These are phyloP conservation scores for Russula emetica DNA, from an alignment of 768 basidiomycete genomes.

Conservation along the genomic window DNA sequence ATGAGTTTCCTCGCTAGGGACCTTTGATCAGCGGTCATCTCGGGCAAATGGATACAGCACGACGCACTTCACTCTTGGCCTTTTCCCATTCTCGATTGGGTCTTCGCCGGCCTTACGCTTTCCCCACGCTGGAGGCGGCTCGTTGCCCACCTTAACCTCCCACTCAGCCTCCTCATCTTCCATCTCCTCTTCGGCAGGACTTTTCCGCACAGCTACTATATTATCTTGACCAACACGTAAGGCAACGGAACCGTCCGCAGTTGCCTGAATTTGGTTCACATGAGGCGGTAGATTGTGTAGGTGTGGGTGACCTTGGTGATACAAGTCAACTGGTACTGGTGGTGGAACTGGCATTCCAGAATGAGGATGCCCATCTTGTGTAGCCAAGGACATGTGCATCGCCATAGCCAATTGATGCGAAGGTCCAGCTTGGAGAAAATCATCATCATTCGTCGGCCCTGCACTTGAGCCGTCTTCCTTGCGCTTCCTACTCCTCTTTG, in stretches of 20 bases:
- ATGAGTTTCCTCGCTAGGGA: conserved; percentile 1
- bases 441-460: conserved; percentile 25
- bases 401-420: conserved; percentile 23
- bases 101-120: conserved; percentile 51
- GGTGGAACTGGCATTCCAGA: conserved; percentile 17
- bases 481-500: conserved; percentile 38
- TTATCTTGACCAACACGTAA: conserved; percentile 5
- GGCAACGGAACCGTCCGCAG: conserved; percentile 31
- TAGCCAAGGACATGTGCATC: conserved; percentile 22
- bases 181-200: conserved; percentile 62
- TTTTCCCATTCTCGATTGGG: conserved; percentile 38
- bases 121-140: conserved; percentile 63
- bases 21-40: conserved; percentile 1
- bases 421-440: conserved; percentile 24
- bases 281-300: conserved; percentile 18
- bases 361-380: conserved; percentile 21
- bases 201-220: conserved; percentile 37
- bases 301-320: conserved; percentile 21
- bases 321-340: conserved; percentile 22
- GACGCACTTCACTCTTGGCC: conserved; percentile 42
- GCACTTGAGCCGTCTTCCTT: conserved; percentile 23
- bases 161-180: conserved; percentile 64
- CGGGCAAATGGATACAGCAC: neutral
- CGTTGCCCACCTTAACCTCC: conserved; percentile 59
- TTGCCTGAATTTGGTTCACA: conserved; percentile 16